These are phyloP conservation scores for Candida parachauliodes DNA, from an alignment of 805 yeast genomes.

Conservation along the genomic window DNA sequence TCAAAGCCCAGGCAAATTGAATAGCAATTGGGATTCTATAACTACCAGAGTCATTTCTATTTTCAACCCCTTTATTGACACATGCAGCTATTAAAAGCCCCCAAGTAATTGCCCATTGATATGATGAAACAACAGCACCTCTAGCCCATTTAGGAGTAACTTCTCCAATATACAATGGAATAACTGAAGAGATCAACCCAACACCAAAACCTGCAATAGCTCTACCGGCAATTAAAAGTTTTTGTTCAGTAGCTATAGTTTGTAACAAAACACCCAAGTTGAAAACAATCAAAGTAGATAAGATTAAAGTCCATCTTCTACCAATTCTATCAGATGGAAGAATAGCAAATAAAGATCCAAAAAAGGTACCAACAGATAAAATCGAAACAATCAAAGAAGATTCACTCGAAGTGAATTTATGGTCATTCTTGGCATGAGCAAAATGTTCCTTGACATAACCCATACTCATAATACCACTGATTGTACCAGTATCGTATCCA, in stretches of 20 bases:
- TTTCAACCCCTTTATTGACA: constrained; percentile 34
- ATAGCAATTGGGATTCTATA: constrained; percentile 42
- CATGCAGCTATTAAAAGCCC: constrained; percentile 36
- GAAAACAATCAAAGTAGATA: constrained; percentile 31
- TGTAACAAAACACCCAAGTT: constrained; percentile 37
- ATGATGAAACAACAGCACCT: constrained; percentile 41
- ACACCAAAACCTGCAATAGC: constrained; percentile 40
- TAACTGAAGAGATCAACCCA: constrained; percentile 38
- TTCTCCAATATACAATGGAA: constrained; percentile 41
- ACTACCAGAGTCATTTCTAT: constrained; percentile 31
- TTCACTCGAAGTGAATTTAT: constrained; percentile 18
- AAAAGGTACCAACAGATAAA: constrained; percentile 41
- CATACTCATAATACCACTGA: constrained; percentile 41
- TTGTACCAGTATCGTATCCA: constrained; percentile 44
- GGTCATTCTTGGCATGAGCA: constrained; percentile 9
- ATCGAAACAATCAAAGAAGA: constrained; percentile 22
- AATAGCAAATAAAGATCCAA: constrained; percentile 38
- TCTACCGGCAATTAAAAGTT: constrained; percentile 37
- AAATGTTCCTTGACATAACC: constrained; percentile 28
- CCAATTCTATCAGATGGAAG: constrained; percentile 35
- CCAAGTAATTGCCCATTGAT: constrained; percentile 39
- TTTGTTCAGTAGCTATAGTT: constrained; percentile 31
- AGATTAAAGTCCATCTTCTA: constrained; percentile 35
- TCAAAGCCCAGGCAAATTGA: constrained; percentile 35
- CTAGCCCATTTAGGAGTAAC: constrained; percentile 40